A percentile compares a stretch with the other conserved stretches of the same genome.
These are phyloP conservation scores for Priceomyces medius DNA, from an alignment of 805 yeast species.

Conservation along the genomic window DNA sequence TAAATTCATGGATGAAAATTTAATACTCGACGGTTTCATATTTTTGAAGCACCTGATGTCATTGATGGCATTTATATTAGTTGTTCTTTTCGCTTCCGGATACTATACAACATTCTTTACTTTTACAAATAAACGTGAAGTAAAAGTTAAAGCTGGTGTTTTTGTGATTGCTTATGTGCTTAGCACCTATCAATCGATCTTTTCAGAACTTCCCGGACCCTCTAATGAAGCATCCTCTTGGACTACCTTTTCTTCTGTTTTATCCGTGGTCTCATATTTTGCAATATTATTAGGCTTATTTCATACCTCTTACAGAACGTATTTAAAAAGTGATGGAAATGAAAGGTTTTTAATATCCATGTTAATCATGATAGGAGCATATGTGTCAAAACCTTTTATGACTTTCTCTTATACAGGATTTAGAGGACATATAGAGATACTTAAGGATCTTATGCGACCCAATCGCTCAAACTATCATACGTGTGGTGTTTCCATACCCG, in stretches of 20 bases:
- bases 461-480: too few species aligned
- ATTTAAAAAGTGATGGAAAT: neutral
- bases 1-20: neutral
- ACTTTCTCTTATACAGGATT: neutral
- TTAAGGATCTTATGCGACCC: too few species aligned
- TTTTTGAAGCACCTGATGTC: neutral
- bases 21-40: neutral
- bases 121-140: neutral
- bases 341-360: neutral
- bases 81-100: neutral
- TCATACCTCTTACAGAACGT: neutral
- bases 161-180: neutral
- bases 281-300: neutral
- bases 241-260: too few species aligned
- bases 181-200: neutral
- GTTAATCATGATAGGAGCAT: neutral
- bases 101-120: neutral
- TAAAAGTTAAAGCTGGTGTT: neutral
- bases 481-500: neutral
- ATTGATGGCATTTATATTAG: neutral
- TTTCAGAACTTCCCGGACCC: neutral
- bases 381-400: neutral
- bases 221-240: too few species aligned
- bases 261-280: too few species aligned
- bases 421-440: too few species aligned